Percentiles rank a stretch among this genome's conserved stretches.
Evolutionary conservation across 1,284 basidiomycete species (phyloP).

Genomic region (Omphalotus olearius): DNA sequence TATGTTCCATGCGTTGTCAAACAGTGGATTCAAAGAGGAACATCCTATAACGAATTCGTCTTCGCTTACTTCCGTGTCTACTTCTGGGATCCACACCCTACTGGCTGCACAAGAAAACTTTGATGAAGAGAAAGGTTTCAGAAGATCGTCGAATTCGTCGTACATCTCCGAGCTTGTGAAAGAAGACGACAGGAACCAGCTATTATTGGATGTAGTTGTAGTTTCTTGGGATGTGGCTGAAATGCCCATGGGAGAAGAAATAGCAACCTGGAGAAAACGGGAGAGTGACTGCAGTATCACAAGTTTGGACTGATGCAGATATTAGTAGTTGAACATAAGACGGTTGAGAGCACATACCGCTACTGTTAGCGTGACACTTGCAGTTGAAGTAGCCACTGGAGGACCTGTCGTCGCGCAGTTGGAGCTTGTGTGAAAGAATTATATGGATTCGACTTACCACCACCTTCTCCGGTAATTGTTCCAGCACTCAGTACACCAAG

Average conservation of each 20-base stretch:
- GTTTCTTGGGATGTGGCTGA: constrained; percentile 13
- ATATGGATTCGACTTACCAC: constrained; percentile 8
- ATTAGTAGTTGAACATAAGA: constrained; percentile 1
- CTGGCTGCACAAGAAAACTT: not conserved
- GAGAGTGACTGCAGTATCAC: constrained; percentile 58
- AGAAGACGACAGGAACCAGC: constrained; percentile 50
- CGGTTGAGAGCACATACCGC: constrained; percentile 39
- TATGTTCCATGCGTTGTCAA: not conserved
- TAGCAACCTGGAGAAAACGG: constrained; percentile 45
- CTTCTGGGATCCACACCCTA: constrained; percentile 25
- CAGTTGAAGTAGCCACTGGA: constrained; percentile 53
- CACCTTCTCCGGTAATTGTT: constrained; percentile 57
- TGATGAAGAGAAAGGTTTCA: constrained; percentile 20
- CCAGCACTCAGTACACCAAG: constrained; percentile 68
- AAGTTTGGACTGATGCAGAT: constrained; percentile 49
- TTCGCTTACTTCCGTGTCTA: constrained; percentile 20
- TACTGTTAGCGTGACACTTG: constrained; percentile 60
- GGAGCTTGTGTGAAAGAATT: not conserved
- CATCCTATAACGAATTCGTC: no score
- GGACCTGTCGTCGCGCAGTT: constrained; percentile 33
- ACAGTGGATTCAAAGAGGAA: no score
- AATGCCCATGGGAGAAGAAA: constrained; percentile 24
- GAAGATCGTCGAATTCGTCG: constrained; percentile 39
- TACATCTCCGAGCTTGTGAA: constrained; percentile 48
- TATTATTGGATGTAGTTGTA: constrained; percentile 22